Base-by-base conservation (phyloP, 495 filamentous ascomycete species). In the Jackrogersella multiformis region DNA sequence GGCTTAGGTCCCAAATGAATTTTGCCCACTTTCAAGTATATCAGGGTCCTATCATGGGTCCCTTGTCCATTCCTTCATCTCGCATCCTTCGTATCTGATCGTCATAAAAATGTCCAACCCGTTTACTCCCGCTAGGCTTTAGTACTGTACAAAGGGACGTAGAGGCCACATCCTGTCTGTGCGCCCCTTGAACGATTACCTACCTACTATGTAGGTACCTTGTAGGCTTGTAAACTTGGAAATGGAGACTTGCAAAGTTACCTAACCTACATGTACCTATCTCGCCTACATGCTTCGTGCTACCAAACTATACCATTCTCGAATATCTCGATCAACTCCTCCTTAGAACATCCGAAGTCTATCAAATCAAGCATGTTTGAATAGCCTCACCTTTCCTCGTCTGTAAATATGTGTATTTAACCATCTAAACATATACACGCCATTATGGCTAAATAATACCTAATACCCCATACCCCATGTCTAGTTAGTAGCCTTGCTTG, bases 21-120 rank as follows among this genome's bases (percentile, higher is more conserved):
- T 57, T n/a, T 65, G 56, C 56, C 61, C 56, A 53, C 61, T 53
- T 61, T 56, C 5, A 61, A 24, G n/a, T n/a, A 62, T 65, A 70
- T 70, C 61, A 70, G 67, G 67, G 67, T 70, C 67, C 67, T 48
- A 45, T 54, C 67, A 70, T 61, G 67, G 67, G 61, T 39, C 67
- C 67, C 67, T 46, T 42, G 67, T 61, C 52, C 7, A 61, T 70
- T 64, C 67, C 56, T 65, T 70, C 67, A 70, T 70, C 67, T 70
- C 67, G 61, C 67, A 70, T 70, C 67, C 61, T 70, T 64, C 67
- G 28, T 70, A 70, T 69, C 67, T 70, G 67, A 70, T 70, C 67
- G 60, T 64, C 66, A 69, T 55, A 46, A 69, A 56, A n/a, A n/a
- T n/a, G n/a, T 26, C 10, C 67, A 60, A 59, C 41, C 67, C 67